Conservation (phyloP, 176 grass and related monocot genomes). For the Aegilops longissima region DNA sequence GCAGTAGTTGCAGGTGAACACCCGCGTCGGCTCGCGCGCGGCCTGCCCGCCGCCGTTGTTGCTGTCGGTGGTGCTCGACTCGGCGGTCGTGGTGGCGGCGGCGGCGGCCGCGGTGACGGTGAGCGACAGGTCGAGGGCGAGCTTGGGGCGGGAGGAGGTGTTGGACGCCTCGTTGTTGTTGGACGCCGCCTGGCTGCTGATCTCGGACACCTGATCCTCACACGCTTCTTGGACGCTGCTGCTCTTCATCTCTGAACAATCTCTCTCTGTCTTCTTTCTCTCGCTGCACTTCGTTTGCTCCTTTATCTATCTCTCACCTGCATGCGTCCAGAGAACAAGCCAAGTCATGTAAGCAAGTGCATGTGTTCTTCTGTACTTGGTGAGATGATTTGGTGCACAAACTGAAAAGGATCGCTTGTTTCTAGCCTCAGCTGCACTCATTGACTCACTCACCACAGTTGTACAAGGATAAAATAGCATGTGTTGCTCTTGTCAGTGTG, state of each 20-base stretch:
- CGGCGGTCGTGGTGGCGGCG: slow-evolving; percentile 1
- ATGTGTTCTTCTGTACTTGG: not conserved
- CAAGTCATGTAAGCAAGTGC: slow-evolving; percentile 7
- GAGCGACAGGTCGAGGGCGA: slow-evolving; percentile 50
- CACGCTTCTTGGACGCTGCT: slow-evolving; percentile 30
- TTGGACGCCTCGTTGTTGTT: slow-evolving; percentile 41
- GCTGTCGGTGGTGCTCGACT: slow-evolving; percentile 60
- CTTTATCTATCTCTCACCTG: slow-evolving; percentile 31
- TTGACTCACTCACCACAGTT: not conserved
- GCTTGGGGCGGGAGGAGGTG: slow-evolving; percentile 15
- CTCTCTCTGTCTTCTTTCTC: not conserved
- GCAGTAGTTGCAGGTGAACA: slow-evolving; percentile 84
- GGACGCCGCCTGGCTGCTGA: slow-evolving; percentile 57
- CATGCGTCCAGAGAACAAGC: slow-evolving; percentile 15
- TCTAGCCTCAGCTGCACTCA: slow-evolving; percentile 30
- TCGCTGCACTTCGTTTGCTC: not conserved
- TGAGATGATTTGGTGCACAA: not conserved
- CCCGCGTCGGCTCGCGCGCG: slow-evolving; percentile 40
- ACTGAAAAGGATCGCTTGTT: not conserved
- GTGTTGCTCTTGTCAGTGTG: slow-evolving; percentile 21
- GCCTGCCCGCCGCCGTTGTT: slow-evolving; percentile 9
- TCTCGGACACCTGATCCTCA: slow-evolving; percentile 51
- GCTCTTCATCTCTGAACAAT: slow-evolving; percentile 36
- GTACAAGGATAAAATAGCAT: not conserved
- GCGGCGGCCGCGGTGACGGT: slow-evolving; percentile 15